Conservation (phyloP, 1,284 basidiomycete species). For the Ceratobasidium sp. region DNA sequence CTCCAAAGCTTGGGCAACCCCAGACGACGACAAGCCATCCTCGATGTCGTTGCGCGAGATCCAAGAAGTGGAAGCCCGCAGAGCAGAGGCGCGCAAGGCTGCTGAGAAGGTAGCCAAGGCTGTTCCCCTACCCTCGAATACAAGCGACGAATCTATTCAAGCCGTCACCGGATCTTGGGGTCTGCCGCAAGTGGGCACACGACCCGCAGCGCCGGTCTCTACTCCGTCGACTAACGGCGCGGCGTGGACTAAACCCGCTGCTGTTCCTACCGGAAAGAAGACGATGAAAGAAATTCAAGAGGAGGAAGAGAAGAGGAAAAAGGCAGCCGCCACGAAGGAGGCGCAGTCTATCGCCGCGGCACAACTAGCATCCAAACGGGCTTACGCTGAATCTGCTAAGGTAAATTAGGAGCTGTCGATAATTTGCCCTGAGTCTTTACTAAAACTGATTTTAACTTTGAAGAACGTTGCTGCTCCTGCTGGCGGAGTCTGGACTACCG, state of each 20-base stretch:
- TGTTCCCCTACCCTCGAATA: slow-evolving; percentile 56
- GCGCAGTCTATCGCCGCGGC: slow-evolving; percentile 53
- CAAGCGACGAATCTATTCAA: slow-evolving; percentile 48
- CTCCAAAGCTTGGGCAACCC: slow-evolving; percentile 40
- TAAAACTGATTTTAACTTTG: slow-evolving; percentile 41
- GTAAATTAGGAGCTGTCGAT: slow-evolving; percentile 59
- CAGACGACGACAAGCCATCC: slow-evolving; percentile 53
- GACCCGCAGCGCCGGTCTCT: slow-evolving; percentile 54
- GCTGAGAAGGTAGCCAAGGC: slow-evolving; percentile 69
- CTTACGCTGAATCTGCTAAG: slow-evolving; percentile 84
- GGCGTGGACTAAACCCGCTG: slow-evolving; percentile 60
- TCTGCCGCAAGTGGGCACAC: slow-evolving; percentile 70
- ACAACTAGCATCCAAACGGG: slow-evolving; percentile 65
- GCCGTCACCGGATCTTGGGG: slow-evolving; percentile 79
- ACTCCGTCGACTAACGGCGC: slow-evolving; percentile 44
- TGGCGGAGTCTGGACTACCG: slow-evolving; percentile 80
- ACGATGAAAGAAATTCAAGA: slow-evolving; percentile 99
- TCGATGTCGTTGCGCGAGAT: slow-evolving; percentile 90
- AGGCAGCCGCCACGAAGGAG: slow-evolving; percentile 67
- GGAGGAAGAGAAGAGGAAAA: slow-evolving; percentile 90
- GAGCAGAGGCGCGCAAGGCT: slow-evolving; percentile 71
- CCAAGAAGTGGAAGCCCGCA: slow-evolving; percentile 89
- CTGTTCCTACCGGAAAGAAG: slow-evolving; percentile 73
- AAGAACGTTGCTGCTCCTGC: slow-evolving; percentile 48
- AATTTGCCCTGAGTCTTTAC: too few species aligned